Evolutionary conservation across 352 stramenopile genomes (phyloP).

Genomic region (Thalassiosira exigua): DNA sequence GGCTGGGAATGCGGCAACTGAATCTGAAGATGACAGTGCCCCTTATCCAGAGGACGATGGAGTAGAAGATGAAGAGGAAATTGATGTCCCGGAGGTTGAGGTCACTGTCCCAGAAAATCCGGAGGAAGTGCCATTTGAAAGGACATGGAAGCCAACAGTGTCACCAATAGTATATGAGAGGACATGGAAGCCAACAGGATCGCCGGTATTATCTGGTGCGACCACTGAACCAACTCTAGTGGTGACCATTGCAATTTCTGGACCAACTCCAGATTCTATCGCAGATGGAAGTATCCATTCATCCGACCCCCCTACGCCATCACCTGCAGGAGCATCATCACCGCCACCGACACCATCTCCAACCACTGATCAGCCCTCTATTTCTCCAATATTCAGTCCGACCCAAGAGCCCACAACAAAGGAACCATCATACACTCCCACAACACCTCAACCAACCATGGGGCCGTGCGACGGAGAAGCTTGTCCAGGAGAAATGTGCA

Average conservation of each 20-base stretch:
- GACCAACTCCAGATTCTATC: too few relatives aligned
- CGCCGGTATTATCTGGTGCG: too few relatives aligned
- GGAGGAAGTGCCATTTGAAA: background rate
- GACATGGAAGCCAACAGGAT: too few relatives aligned
- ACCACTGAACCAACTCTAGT: too few relatives aligned
- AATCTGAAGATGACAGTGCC: background rate
- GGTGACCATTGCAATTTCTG: background rate
- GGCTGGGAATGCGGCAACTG: background rate
- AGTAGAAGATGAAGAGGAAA: background rate
- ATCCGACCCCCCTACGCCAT: slow-evolving; percentile 6
- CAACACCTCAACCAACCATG: slow-evolving; percentile 38
- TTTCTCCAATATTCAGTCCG: slow-evolving; percentile 16
- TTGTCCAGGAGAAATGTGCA: slow-evolving; percentile 41
- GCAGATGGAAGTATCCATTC: too few relatives aligned
- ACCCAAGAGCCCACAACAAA: background rate
- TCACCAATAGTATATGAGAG: too few relatives aligned
- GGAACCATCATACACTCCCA: slow-evolving; percentile 34
- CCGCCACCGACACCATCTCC: background rate
- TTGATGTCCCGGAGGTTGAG: background rate
- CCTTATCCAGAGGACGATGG: background rate
- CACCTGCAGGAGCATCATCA: slow-evolving; percentile 1
- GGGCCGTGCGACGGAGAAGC: slow-evolving; percentile 45
- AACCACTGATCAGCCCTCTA: slow-evolving; percentile 1
- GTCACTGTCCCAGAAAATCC: background rate
- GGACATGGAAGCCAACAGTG: background rate